A percentile compares a stretch with the other conserved stretches of the same genome.
Evolutionary conservation across 352 stramenopile genomes (phyloP).

Genomic region (Phytophthora citrophthora): DNA sequence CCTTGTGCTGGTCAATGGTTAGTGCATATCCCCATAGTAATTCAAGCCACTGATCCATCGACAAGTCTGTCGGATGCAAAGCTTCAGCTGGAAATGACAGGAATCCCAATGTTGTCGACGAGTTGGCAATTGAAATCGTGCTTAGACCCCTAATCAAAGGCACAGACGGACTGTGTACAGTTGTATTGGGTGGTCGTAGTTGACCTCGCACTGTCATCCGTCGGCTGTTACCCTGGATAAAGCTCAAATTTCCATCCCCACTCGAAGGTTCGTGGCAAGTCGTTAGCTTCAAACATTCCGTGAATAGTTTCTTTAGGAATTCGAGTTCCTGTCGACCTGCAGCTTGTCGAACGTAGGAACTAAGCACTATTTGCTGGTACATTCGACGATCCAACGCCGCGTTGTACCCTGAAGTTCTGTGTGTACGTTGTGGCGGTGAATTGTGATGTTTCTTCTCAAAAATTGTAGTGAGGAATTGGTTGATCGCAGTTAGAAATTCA

Average conservation of each 20-base stretch:
- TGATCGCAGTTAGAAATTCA: slow-evolving; percentile 34
- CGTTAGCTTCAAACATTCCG: slow-evolving; percentile 23
- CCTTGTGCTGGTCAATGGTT: slow-evolving; percentile 13
- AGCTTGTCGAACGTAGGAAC: slow-evolving; percentile 24
- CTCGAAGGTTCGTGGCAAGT: no score
- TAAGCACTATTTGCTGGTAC: slow-evolving; percentile 32
- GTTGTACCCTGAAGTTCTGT: not conserved
- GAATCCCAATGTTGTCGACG: slow-evolving; percentile 19
- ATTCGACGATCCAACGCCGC: slow-evolving; percentile 13
- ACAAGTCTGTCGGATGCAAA: slow-evolving; percentile 14
- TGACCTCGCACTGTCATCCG: slow-evolving; percentile 20
- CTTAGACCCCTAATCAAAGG: slow-evolving; percentile 5
- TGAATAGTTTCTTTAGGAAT: slow-evolving; percentile 25
- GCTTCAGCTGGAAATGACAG: slow-evolving; percentile 28
- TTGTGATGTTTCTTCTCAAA: slow-evolving; percentile 15
- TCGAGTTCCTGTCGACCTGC: slow-evolving; percentile 21
- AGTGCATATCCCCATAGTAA: slow-evolving; percentile 39
- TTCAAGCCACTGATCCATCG: slow-evolving; percentile 41
- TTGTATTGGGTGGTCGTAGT: not conserved
- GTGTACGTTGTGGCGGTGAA: slow-evolving; percentile 2
- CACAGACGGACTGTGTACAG: not conserved
- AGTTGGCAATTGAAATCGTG: not conserved
- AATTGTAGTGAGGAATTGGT: slow-evolving; percentile 16
- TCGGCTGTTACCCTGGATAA: not conserved
- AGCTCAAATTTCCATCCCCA: no score